Evolutionary conservation across 805 yeast genomes (phyloP).

Genomic region (Peterozyma toletana): DNA sequence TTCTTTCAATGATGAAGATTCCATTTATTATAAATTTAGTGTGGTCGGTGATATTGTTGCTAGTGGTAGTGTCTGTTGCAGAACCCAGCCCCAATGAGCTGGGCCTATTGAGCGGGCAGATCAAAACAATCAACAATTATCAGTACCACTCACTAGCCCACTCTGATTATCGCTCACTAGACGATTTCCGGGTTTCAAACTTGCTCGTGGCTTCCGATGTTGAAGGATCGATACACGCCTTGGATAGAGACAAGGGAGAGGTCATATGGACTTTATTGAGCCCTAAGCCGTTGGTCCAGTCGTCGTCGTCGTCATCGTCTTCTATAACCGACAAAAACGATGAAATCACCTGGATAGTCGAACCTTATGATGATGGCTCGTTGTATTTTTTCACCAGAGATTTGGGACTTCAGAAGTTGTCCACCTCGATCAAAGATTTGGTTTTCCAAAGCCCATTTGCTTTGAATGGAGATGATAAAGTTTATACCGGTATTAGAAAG

Average conservation of each 20-base stretch:
- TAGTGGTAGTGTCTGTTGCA: too few relatives aligned
- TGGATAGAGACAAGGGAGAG: slow-evolving; percentile 69
- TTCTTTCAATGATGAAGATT: too few relatives aligned
- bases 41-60: too few relatives aligned
- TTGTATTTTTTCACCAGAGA: slow-evolving; percentile 73
- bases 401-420: slow-evolving; percentile 72
- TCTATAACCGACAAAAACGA: slow-evolving; percentile 10
- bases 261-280: slow-evolving; percentile 71
- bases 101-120: too few relatives aligned
- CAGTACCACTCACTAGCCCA: too few relatives aligned
- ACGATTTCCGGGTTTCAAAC: slow-evolving; percentile 33
- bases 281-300: slow-evolving; percentile 50
- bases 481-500: slow-evolving; percentile 79
- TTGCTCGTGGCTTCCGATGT: slow-evolving; percentile 68
- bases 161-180: slow-evolving; percentile 8
- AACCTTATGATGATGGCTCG: slow-evolving; percentile 81
- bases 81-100: too few relatives aligned
- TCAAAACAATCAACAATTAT: too few relatives aligned
- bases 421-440: slow-evolving; percentile 70
- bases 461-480: slow-evolving; percentile 63
- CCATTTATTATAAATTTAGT: too few relatives aligned
- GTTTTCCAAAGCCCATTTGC: slow-evolving; percentile 85
- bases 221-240: slow-evolving; percentile 82
- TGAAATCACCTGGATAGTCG: slow-evolving; percentile 73
- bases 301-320: slow-evolving; percentile 9